Percentiles rank a stretch among this genome's conserved stretches.
phyloP scores from a whole-genome alignment of 176 grass and related monocot genomes.

The Triticum timopheevii region DNA sequence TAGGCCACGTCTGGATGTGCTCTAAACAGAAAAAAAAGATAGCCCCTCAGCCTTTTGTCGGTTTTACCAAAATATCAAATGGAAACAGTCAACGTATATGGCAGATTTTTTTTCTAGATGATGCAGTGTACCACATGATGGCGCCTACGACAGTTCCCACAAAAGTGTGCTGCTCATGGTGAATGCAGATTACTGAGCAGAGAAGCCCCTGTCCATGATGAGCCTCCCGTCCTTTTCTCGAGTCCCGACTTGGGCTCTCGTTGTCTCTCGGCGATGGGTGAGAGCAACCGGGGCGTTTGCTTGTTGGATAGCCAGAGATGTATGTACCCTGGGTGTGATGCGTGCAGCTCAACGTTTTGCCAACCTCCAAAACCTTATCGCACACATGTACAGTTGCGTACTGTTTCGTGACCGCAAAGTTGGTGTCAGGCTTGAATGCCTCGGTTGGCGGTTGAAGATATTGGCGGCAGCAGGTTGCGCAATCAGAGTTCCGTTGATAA shows the following conservation, averaged over 20 bases:
- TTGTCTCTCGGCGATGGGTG: neutral
- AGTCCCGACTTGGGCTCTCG: neutral
- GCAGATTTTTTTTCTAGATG: neutral
- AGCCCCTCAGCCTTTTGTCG: too few relatives aligned
- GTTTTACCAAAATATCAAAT: neutral
- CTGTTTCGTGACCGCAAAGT: neutral
- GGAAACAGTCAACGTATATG: neutral
- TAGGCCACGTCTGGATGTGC: too few relatives aligned
- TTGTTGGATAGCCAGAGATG: neutral
- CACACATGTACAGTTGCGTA: neutral
- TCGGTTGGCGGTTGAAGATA: neutral
- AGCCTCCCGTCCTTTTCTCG: constrained; percentile 6
- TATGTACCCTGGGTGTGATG: neutral
- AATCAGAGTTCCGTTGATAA: neutral
- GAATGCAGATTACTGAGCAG: neutral
- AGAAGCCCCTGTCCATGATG: neutral
- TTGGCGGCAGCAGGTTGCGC: neutral
- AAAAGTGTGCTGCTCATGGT: neutral
- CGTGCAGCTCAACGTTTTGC: neutral
- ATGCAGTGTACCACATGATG: neutral
- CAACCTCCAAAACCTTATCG: neutral
- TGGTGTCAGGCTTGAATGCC: neutral
- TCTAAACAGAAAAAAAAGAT: too few relatives aligned
- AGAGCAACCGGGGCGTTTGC: neutral
- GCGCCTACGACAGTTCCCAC: neutral